phyloP scores from a whole-genome alignment of 495 filamentous ascomycete species.

The Ascodesmis nigricans region DNA sequence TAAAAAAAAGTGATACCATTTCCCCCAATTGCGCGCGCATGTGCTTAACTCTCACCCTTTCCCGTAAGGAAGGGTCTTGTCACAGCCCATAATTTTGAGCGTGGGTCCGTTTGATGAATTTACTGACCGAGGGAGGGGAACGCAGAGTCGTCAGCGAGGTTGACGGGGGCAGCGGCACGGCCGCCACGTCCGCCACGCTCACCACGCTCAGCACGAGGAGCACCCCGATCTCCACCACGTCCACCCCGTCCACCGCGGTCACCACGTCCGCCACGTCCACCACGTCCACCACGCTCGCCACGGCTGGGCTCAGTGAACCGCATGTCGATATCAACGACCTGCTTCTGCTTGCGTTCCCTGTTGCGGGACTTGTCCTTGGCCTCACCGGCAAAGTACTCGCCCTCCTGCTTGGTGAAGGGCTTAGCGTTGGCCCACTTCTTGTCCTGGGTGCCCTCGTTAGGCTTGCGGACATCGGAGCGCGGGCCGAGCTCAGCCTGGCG shows the following conservation, averaged over 20 bases:
- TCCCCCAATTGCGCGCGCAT: too few relatives aligned
- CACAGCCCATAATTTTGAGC: too few relatives aligned
- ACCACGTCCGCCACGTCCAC: slow-evolving; percentile 25
- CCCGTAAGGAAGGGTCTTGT: too few relatives aligned
- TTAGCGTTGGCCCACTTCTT: slow-evolving; percentile 86
- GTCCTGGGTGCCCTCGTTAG: slow-evolving; percentile 67
- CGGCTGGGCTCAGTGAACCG: slow-evolving; percentile 42
- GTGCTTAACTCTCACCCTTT: too few relatives aligned
- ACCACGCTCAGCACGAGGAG: slow-evolving; percentile 28
- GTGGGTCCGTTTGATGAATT: too few relatives aligned
- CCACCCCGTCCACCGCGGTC: slow-evolving; percentile 32
- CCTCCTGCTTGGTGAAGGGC: slow-evolving; percentile 45
- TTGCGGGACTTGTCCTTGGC: slow-evolving; percentile 61
- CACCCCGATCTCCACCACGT: slow-evolving; percentile 29
- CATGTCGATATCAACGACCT: slow-evolving; percentile 65
- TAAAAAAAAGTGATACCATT: too few relatives aligned
- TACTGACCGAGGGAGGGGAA: slow-evolving; percentile 52
- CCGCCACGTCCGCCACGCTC: slow-evolving; percentile 19
- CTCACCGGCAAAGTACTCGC: slow-evolving; percentile 48
- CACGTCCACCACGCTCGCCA: slow-evolving; percentile 28
- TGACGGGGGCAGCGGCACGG: slow-evolving; percentile 26
- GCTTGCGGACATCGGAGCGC: slow-evolving; percentile 43
- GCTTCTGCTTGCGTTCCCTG: slow-evolving; percentile 83
- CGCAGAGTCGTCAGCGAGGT: slow-evolving; percentile 41
- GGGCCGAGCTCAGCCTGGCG: slow-evolving; percentile 49